A percentile compares a stretch with the other conserved stretches of the same genome.
Conservation (phyloP, 1,139 yeast genomes). For the Yamadazyma trypodendri region DNA sequence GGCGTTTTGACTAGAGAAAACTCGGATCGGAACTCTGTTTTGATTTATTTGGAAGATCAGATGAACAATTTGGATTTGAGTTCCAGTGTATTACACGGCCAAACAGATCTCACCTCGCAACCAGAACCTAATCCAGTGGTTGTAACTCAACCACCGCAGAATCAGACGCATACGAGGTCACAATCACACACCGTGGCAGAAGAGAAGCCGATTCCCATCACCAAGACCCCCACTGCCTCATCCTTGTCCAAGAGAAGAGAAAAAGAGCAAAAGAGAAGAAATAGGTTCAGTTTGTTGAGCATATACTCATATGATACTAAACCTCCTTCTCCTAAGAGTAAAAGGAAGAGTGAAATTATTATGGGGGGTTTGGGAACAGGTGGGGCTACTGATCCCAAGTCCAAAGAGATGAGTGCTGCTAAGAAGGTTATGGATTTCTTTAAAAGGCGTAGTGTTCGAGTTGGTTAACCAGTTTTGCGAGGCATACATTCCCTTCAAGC, state of each 20-base stretch:
- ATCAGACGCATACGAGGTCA: neutral
- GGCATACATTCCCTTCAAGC: too few relatives aligned
- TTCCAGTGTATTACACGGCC: constrained; percentile 10
- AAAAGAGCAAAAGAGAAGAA: constrained; percentile 27
- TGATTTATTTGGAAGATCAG: constrained; percentile 47
- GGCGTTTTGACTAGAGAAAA: constrained; percentile 43
- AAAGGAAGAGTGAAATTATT: constrained; percentile 3
- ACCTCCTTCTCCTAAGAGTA: constrained; percentile 12
- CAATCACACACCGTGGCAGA: neutral
- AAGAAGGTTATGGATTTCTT: constrained; percentile 79
- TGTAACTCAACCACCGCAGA: neutral
- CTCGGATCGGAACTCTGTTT: constrained; percentile 37
- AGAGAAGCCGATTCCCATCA: constrained; percentile 2
- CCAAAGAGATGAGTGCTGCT: constrained; percentile 65
- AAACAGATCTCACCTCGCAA: neutral
- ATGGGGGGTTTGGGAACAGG: constrained; percentile 4
- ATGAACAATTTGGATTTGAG: constrained; percentile 44
- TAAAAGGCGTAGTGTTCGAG: constrained; percentile 67
- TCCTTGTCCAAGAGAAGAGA: constrained; percentile 5
- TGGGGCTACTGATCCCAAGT: constrained; percentile 11
- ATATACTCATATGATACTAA: constrained; percentile 38
- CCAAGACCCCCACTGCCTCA: constrained; percentile 2
- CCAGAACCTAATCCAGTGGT: neutral
- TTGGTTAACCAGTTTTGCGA: too few relatives aligned
- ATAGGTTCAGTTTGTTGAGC: constrained; percentile 53